Evolutionary conservation across 768 basidiomycete genomes (phyloP).

Genomic region (Chalciporus chontae): DNA sequence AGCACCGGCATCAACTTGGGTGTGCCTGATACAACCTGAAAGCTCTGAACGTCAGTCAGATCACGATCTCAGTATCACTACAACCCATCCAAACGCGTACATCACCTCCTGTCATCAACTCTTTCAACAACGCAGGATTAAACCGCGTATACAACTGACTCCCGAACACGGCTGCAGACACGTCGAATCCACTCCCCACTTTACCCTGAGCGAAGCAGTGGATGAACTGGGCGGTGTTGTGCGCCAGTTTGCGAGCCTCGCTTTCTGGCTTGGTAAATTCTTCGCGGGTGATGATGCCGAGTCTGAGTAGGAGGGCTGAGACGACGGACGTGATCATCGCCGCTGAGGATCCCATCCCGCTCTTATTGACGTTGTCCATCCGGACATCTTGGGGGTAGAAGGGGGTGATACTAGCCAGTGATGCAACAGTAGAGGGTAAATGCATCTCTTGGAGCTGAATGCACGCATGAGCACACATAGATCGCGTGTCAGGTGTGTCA

Average conservation of each 20-base stretch:
- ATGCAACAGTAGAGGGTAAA: conserved; percentile 60
- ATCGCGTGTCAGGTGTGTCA: background rate
- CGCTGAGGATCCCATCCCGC: conserved; percentile 95
- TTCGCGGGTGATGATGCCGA: conserved; percentile 53
- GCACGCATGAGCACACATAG: conserved; percentile 5
- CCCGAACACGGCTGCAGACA: conserved; percentile 90
- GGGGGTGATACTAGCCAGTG: conserved; percentile 66
- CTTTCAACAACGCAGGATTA: conserved; percentile 46
- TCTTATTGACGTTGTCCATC: conserved; percentile 90
- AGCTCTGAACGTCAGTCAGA: background rate
- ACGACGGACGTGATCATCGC: conserved; percentile 95
- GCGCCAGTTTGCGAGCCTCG: conserved; percentile 61
- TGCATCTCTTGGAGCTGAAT: conserved; percentile 58
- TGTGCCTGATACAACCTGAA: conserved; percentile 13
- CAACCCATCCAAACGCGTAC: conserved; percentile 13
- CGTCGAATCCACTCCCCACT: conserved; percentile 96
- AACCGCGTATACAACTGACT: conserved; percentile 93
- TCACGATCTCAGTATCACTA: background rate
- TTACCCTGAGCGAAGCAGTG: conserved; percentile 98
- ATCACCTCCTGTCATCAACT: conserved; percentile 20
- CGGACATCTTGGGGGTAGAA: conserved; percentile 69
- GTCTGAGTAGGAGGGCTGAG: conserved; percentile 76
- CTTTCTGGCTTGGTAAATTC: conserved; percentile 43
- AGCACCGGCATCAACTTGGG: conserved; percentile 50
- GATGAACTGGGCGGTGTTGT: conserved; percentile 91